These are phyloP conservation scores for Coffea humblotiana DNA, from an alignment of 305 asterid genomes.

Conservation along the genomic window DNA sequence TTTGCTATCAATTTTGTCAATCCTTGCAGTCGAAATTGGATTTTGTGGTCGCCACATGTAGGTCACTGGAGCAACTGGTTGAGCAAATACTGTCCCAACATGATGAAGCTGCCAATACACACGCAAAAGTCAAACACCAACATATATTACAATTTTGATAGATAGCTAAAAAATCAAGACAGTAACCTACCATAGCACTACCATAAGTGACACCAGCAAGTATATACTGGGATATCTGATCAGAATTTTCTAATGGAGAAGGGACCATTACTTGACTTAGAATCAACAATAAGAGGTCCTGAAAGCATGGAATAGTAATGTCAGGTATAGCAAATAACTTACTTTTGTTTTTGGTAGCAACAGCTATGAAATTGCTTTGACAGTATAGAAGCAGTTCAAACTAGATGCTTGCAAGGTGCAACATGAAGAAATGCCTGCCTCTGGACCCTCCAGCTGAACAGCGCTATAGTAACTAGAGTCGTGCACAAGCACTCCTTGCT, in stretches of 20 bases:
- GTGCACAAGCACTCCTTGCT: slow-evolving; percentile 67
- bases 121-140: slow-evolving; percentile 19
- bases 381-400: neutral
- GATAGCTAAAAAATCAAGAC: slow-evolving; percentile 5
- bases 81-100: slow-evolving; percentile 40
- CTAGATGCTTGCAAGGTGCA: neutral
- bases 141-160: neutral
- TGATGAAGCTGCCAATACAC: slow-evolving; percentile 62
- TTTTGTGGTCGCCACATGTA: slow-evolving; percentile 43
- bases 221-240: slow-evolving; percentile 38
- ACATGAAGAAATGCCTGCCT: slow-evolving; percentile 45
- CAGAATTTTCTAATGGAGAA: slow-evolving; percentile 42
- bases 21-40: slow-evolving; percentile 21
- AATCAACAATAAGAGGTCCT: slow-evolving; percentile 59
- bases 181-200: slow-evolving; percentile 64
- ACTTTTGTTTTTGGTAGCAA: neutral
- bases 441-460: slow-evolving; percentile 74
- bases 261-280: slow-evolving; percentile 58
- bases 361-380: neutral
- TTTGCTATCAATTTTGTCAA: slow-evolving; percentile 10
- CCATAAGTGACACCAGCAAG: slow-evolving; percentile 63
- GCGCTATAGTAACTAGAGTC: slow-evolving; percentile 72
- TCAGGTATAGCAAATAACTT: neutral
- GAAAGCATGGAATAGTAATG: slow-evolving; percentile 27
- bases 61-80: slow-evolving; percentile 45